Evolutionary conservation across 2,329 filamentous ascomycete genomes (phyloP), one percentile per base, ranked within the genome.

Genomic region (Lachnum nothofagi): DNA sequence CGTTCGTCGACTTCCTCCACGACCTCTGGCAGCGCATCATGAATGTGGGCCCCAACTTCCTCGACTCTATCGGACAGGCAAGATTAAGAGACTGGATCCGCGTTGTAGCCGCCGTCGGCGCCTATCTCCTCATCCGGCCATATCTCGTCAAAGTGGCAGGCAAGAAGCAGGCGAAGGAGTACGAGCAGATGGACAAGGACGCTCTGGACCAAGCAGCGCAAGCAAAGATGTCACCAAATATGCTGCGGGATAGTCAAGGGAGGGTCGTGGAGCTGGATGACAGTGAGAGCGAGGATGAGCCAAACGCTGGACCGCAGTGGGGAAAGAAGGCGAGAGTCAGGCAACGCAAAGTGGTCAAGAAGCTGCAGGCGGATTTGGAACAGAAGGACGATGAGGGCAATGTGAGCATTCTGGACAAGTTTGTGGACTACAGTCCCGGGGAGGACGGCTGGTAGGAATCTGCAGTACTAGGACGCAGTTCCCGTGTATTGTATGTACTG

Each of bases 381-480:
- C 49, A 60, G 58, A 57, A 60, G 54, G 76, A 86, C 56, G 80
- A 85, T 52, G 84, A 88, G 65, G 85, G 86, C 52, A 84, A 88
- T 65, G 85, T 86, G 69, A 85, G 90, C 65, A 85, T 91, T 58
- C 78, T 82, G 63, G 83, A 90, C 67, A 80, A 85, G 60, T 67
- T 90, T 65, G 74, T 79, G 59, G 75, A 81, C 62, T 76, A 68
- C 35, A 48, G 52, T 48, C 52, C 55, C 23, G 51, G 57, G 9
- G 46, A 53, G 14, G 59, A 59, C 49, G 59, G 57, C 5, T 61
- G 58, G 58, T 61, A 55, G 49, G 37, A 17, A 2, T 37, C 16
- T 29, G 24, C 5, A 38, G n/a, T 35, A 42, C 25, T 53, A 34
- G 22, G 19, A 45, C 5, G 41, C 34, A 24, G 9, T 41, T 19